Evolutionary conservation across 345 rosid genomes (phyloP).

Genomic region (Moricandia arvensis): DNA sequence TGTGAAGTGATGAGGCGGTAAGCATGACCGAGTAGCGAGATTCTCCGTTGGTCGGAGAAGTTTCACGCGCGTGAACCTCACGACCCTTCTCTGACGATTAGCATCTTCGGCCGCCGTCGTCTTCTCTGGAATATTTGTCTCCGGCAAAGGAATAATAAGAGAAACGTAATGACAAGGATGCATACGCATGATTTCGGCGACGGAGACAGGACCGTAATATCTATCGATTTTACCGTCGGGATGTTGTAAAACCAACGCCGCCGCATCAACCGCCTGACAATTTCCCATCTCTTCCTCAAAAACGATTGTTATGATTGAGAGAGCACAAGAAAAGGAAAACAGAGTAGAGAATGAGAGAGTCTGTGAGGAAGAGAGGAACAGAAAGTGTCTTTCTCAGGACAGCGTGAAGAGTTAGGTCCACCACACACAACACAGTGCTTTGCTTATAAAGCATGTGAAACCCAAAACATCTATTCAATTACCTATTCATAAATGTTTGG

Average conservation of each 20-base stretch:
- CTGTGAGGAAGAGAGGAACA: conserved; percentile 27
- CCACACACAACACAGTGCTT: conserved; percentile 27
- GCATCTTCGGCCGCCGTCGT: not conserved
- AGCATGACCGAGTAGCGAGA: conserved; percentile 91
- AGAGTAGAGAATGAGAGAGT: conserved; percentile 18
- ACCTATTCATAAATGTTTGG: too few species aligned
- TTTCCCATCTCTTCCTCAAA: conserved; percentile 63
- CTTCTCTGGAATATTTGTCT: conserved; percentile 22
- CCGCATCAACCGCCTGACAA: conserved; percentile 96
- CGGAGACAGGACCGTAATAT: conserved; percentile 65
- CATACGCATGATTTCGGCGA: conserved; percentile 70
- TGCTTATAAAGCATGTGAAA: conserved; percentile 39
- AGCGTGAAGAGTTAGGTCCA: conserved; percentile 46
- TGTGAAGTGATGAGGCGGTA: conserved; percentile 89
- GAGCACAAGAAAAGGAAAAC: conserved; percentile 1
- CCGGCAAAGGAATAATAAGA: conserved; percentile 84
- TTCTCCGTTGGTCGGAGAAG: conserved; percentile 82
- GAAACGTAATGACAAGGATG: conserved; percentile 97
- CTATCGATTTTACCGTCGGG: conserved; percentile 82
- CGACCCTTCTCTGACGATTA: conserved; percentile 25
- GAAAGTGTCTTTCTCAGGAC: conserved; percentile 62
- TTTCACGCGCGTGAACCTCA: conserved; percentile 72
- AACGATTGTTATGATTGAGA: not conserved
- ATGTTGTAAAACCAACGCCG: conserved; percentile 88
- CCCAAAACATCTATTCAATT: conserved; percentile 1